A percentile compares a stretch with the other conserved stretches of the same genome.
Conservation (phyloP, 139 green algal species). For the Asterochloris erici region DNA sequence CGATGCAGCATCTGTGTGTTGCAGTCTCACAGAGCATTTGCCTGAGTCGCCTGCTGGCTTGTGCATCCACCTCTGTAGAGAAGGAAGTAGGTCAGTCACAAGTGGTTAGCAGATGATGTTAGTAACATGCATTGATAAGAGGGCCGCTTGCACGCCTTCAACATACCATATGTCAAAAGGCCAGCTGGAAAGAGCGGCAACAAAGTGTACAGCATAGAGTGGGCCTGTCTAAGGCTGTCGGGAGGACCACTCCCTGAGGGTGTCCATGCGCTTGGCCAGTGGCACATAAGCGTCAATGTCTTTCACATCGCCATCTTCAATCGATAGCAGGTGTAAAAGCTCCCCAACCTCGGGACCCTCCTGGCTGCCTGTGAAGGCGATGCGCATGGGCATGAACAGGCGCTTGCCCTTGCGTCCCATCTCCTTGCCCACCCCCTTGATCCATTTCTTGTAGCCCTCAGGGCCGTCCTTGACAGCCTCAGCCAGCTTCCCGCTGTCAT, state of each 20-base stretch:
- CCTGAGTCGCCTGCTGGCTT: no score
- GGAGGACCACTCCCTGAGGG: constrained; percentile 51
- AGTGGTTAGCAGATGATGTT: no score
- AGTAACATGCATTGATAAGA: no score
- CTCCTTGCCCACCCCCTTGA: constrained; percentile 92
- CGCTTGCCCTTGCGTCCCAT: constrained; percentile 96
- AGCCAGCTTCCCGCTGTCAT: constrained; percentile 76
- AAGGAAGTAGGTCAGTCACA: no score
- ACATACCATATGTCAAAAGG: no score
- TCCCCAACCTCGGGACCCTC: constrained; percentile 86
- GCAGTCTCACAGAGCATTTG: no score
- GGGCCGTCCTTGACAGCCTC: constrained; percentile 58
- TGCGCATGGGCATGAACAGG: constrained; percentile 96
- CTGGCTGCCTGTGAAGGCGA: constrained; percentile 86
- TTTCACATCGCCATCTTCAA: constrained; percentile 59
- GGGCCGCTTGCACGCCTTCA: no score
- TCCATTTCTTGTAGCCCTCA: constrained; percentile 80
- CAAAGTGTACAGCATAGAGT: no score
- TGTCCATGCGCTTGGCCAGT: constrained; percentile 61
- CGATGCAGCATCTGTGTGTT: no score
- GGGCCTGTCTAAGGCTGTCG: constrained; percentile 9
- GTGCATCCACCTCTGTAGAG: no score
- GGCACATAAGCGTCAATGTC: constrained; percentile 45
- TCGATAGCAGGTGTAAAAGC: constrained; percentile 65
- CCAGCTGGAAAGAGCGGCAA: no score